Evolutionary conservation across 2,329 filamentous ascomycete genomes (phyloP).

Genomic region (Alternaria tenuissima): DNA sequence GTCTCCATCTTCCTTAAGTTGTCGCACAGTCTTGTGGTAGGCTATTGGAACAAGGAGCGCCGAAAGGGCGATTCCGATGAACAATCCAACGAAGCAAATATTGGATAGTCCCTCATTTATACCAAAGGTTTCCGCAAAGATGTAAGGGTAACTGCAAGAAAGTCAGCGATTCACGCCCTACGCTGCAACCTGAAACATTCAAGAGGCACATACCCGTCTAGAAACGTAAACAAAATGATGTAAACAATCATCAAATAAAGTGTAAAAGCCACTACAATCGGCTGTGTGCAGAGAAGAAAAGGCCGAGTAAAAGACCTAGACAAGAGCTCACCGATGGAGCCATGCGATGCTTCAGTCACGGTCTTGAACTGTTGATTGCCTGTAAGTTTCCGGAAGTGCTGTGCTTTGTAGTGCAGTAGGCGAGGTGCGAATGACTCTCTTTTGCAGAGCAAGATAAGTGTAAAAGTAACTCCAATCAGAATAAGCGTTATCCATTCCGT

Average conservation of each 20-base stretch:
- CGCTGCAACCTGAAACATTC: background rate
- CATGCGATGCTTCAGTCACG: conserved; percentile 57
- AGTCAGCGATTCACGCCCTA: background rate
- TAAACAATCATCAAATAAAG: conserved; percentile 64
- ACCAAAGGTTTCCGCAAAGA: background rate
- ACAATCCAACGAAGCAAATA: conserved; percentile 59
- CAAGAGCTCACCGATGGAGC: conserved; percentile 37
- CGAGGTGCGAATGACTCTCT: conserved; percentile 33
- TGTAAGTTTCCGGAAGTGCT: conserved; percentile 37
- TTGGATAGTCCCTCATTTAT: conserved; percentile 32
- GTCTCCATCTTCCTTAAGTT: conserved; percentile 46
- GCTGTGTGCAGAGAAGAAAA: conserved; percentile 52
- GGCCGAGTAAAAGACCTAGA: conserved; percentile 52
- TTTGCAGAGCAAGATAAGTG: conserved; percentile 23
- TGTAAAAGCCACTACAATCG: conserved; percentile 59
- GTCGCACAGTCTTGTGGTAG: conserved; percentile 46
- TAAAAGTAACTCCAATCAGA: conserved; percentile 24
- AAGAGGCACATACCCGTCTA: conserved; percentile 57
- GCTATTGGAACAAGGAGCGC: conserved; percentile 52
- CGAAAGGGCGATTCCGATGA: conserved; percentile 52
- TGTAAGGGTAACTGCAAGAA: background rate
- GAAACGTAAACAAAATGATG: conserved; percentile 63
- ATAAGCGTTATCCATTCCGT: conserved; percentile 38
- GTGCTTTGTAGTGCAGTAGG: conserved; percentile 46
- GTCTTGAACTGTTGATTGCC: conserved; percentile 57